Conservation (phyloP, 2,329 filamentous ascomycete genomes). For the Fusarium coicis region DNA sequence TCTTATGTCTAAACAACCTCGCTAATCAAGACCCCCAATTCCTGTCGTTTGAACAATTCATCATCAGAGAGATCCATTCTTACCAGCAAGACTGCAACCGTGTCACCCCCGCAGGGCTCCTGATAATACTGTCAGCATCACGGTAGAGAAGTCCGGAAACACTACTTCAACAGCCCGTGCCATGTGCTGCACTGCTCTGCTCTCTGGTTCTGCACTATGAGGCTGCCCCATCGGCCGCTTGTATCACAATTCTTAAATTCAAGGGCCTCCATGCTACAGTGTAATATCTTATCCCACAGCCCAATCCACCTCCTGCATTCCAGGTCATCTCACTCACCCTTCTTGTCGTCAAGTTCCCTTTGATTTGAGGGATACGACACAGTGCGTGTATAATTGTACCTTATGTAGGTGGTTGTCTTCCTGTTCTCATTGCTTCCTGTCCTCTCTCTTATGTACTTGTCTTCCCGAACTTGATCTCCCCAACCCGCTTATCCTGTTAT, state of each 20-base stretch:
- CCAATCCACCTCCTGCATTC: constrained; percentile 31
- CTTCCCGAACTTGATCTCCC: constrained; percentile 26
- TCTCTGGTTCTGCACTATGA: neutral
- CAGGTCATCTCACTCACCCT: constrained; percentile 32
- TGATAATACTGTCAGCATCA: constrained; percentile 25
- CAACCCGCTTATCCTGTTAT: constrained; percentile 28
- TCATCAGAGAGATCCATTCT: neutral
- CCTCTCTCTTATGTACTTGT: constrained; percentile 1
- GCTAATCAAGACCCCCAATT: constrained; percentile 21
- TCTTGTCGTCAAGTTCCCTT: constrained; percentile 18
- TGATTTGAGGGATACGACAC: constrained; percentile 21
- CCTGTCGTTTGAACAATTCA: neutral
- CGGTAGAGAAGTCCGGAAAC: constrained; percentile 4
- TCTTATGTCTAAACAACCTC: constrained; percentile 24
- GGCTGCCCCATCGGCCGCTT: constrained; percentile 3
- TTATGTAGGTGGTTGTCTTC: neutral
- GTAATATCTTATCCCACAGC: constrained; percentile 28
- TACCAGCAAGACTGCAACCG: constrained; percentile 5
- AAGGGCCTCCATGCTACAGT: constrained; percentile 26
- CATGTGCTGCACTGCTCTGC: neutral
- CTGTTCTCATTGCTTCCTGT: constrained; percentile 14
- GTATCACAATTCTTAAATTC: constrained; percentile 21
- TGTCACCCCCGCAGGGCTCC: constrained; percentile 18
- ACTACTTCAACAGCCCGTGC: neutral
- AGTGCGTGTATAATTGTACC: constrained; percentile 28